These are phyloP conservation scores for Coemansia sp. DNA, from an alignment of 192 early-diverging fungal species.

Conservation along the genomic window DNA sequence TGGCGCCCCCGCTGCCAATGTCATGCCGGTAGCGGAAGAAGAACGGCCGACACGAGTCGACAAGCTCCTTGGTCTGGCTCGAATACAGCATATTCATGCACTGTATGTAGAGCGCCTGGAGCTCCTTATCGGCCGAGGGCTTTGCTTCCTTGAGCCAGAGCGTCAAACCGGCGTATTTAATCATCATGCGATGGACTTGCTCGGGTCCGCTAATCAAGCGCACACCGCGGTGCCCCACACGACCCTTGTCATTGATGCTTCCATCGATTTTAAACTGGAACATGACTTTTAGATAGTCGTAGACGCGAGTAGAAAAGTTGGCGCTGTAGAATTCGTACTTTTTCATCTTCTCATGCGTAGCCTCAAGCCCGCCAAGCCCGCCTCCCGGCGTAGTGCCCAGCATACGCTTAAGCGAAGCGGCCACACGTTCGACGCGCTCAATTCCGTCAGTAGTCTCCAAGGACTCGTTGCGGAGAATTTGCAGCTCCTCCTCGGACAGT, in stretches of 20 bases:
- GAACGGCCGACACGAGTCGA: constrained; percentile 52
- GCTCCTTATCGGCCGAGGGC: constrained; percentile 62
- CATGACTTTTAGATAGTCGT: constrained; percentile 61
- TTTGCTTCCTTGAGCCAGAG: constrained; percentile 75
- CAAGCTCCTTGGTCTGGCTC: constrained; percentile 51
- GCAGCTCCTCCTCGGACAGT: constrained; percentile 57
- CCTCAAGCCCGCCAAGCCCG: constrained; percentile 47
- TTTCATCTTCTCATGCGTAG: constrained; percentile 62
- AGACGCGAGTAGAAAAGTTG: constrained; percentile 60
- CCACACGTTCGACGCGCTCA: constrained; percentile 59
- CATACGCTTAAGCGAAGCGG: constrained; percentile 64
- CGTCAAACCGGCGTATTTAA: constrained; percentile 62
- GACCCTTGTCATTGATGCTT: constrained; percentile 50
- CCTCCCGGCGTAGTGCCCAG: constrained; percentile 57
- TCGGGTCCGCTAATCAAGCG: constrained; percentile 55
- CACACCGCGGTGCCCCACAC: constrained; percentile 15
- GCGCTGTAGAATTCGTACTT: constrained; percentile 61
- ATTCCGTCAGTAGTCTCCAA: constrained; percentile 60
- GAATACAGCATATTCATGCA: constrained; percentile 53
- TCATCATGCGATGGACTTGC: constrained; percentile 58
- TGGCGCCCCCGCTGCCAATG: constrained; percentile 12
- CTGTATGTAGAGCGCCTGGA: constrained; percentile 65
- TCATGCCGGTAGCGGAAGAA: constrained; percentile 39
- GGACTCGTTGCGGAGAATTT: constrained; percentile 61
- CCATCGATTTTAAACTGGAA: constrained; percentile 63